Base-by-base conservation (phyloP, 441 rosid species). In the Dalechampia spathulata region DNA sequence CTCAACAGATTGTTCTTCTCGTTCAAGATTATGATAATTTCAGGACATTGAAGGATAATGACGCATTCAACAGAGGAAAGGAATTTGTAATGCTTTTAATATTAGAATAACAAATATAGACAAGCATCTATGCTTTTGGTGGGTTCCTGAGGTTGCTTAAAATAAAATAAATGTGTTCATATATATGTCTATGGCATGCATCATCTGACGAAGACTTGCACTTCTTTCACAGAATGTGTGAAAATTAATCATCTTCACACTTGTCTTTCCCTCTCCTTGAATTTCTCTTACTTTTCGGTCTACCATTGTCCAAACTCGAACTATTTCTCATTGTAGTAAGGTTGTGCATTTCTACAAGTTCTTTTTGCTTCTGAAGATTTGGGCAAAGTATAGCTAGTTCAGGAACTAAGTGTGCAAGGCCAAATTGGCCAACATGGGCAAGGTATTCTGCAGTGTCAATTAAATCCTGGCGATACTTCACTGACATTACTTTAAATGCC, bases 311-410 rank as follows among this genome's bases (percentile, higher is more conserved):
- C 13, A 17, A 48, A 47, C 30, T 40, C 60, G 36, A 42, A 26
- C 67, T 60, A 54, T 45, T 63, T 52, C 42, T 43, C 34, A n/a
- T n/a, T n/a, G 71, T 21, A 49, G 67, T 72, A 46, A 48, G 60
- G 30, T 58, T 70, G 64, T 76, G 60, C 21, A 46, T 52, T 54
- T 76, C 76, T 25, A 69, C 26, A 58, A 76, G 81, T 54, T 74
- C 79, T 59, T 57, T 69, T 68, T 72, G 77, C 62, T 79, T 79
- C 63, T 67, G 65, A 47, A 61, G 45, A 42, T 65, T 64, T 10
- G 85, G 79, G 30, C 64, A 79, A 20, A 79, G 68, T 38, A 60
- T 57, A 58, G 81, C 82, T 48, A 79, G 60, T 55, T 79, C 78
- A 20, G 55, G 55, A 59, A 76, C 63, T 58, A 74, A 69, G 66